Evolutionary conservation across 2,329 filamentous ascomycete genomes (phyloP).

Genomic region (Botryotinia convoluta): DNA sequence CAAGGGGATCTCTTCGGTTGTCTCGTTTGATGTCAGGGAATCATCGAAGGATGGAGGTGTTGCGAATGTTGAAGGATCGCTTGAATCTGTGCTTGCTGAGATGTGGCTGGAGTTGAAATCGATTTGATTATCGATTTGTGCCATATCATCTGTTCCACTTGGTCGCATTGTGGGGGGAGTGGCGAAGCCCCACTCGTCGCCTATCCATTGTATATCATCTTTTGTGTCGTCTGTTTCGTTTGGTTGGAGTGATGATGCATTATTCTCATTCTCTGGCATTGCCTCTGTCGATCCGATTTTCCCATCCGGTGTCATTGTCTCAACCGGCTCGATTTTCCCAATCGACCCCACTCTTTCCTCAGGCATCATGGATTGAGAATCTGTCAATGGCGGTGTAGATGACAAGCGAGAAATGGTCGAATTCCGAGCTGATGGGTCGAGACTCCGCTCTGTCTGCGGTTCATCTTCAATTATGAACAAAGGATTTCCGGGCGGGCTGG

Average conservation of each 20-base stretch:
- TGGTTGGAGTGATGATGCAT: not conserved
- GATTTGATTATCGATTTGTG: not conserved
- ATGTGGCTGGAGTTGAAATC: not conserved
- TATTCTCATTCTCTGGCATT: not conserved
- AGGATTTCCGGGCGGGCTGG: not conserved
- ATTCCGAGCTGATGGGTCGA: not conserved
- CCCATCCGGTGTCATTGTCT: too few species aligned
- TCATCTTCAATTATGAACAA: not conserved
- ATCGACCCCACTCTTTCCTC: too few species aligned
- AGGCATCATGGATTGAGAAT: too few species aligned
- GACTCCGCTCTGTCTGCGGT: not conserved
- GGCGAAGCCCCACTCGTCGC: not conserved
- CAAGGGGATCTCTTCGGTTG: not conserved
- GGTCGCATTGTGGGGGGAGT: not conserved
- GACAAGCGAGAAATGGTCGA: not conserved
- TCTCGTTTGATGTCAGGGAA: not conserved
- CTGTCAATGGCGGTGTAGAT: not conserved
- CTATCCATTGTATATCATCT: accelerated
- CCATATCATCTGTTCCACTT: not conserved
- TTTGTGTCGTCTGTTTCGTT: not conserved
- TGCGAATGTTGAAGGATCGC: not conserved
- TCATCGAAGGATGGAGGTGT: not conserved
- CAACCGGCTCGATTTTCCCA: too few species aligned
- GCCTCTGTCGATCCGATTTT: not conserved
- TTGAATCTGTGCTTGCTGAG: not conserved